Evolutionary conservation across 192 early-diverging fungal species (phyloP).

Genomic region (Coemansia pectinata): DNA sequence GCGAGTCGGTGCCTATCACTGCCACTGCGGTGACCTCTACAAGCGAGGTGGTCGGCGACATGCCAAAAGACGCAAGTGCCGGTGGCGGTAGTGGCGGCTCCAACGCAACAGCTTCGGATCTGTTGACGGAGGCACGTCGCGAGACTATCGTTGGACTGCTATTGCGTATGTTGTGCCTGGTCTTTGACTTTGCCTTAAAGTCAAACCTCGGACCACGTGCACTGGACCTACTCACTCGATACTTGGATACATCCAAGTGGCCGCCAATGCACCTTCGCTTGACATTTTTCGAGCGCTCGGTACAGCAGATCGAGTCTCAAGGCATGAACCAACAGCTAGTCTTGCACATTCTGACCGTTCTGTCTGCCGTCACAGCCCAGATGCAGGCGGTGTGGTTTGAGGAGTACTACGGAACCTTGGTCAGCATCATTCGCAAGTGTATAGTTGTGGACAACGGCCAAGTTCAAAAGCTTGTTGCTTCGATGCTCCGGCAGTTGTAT

Average conservation of each 20-base stretch:
- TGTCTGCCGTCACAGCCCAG: conserved; percentile 41
- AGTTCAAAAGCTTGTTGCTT: conserved; percentile 70
- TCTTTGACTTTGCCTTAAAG: conserved; percentile 53
- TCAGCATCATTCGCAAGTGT: conserved; percentile 43
- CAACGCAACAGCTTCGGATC: conserved; percentile 6
- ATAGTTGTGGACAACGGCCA: conserved; percentile 73
- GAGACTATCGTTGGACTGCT: conserved; percentile 52
- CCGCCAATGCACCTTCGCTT: conserved; percentile 44
- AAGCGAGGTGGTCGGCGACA: neutral
- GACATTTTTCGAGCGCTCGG: conserved; percentile 54
- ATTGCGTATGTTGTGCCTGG: conserved; percentile 51
- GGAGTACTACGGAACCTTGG: conserved; percentile 48
- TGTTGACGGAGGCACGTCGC: conserved; percentile 38
- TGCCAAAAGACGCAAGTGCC: neutral
- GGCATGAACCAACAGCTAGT: conserved; percentile 55
- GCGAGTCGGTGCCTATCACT: neutral
- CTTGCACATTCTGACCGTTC: conserved; percentile 46
- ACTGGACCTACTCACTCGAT: conserved; percentile 35
- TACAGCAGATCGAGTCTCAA: conserved; percentile 52
- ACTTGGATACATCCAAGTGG: conserved; percentile 41
- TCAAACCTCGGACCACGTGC: conserved; percentile 43
- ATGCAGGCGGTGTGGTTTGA: conserved; percentile 56
- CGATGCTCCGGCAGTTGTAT: conserved; percentile 74
- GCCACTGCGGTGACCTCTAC: neutral
- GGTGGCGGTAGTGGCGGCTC: neutral